Base-by-base conservation (phyloP, 2,329 filamentous ascomycete genomes). In the Aspergillus puulaauensis region DNA sequence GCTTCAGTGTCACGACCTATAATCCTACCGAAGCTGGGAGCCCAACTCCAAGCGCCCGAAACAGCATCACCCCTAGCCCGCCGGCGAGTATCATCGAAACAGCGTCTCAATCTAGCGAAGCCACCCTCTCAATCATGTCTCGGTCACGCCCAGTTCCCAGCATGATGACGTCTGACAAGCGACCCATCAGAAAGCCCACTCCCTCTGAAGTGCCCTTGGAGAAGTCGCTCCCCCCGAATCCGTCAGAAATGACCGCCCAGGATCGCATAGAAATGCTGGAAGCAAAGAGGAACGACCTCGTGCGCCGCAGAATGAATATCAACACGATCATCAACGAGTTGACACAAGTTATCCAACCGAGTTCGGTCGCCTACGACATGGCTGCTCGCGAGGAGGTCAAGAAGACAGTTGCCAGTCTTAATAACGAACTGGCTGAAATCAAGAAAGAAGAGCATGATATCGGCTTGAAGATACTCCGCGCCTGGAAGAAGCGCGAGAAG, bases 371-470 rank as follows among this genome's bases (percentile, higher is more conserved):
- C 31, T 88, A 87, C 65, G 82, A 86, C 8, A 83, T 89, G 50
- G 86, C 90, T 64, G 81, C 81, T 54, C 75, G 80, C 40, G 77
- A 79, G 23, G 78, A 81, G 57, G 82, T 84, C 61, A 83, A 83
- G 68, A 78, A 75, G 66, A 91, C 89, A 69, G 85, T 95, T 0
- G 84, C 87, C 62, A 81, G 78, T 21, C 78, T 93, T 52, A 82
- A 83, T 58, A 75, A 76, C 51, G 89, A 93, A 70, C 80, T 93
- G 37, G 83, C 87, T 3, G 89, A 92, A 61, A 84, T 95, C 24
- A 83, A 86, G 73, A 82, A 86, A 62, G 87, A 93, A 72, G 88
- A 92, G 73, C 89, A 93, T 68, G 90, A 95, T 56, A 76, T 93
- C 43, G 90, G 90, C 1, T 76, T 95, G 66, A 88, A 87, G 72